These are phyloP conservation scores for Microbotryum scabiosae DNA, from an alignment of 1,284 basidiomycete genomes.

Conservation along the genomic window DNA sequence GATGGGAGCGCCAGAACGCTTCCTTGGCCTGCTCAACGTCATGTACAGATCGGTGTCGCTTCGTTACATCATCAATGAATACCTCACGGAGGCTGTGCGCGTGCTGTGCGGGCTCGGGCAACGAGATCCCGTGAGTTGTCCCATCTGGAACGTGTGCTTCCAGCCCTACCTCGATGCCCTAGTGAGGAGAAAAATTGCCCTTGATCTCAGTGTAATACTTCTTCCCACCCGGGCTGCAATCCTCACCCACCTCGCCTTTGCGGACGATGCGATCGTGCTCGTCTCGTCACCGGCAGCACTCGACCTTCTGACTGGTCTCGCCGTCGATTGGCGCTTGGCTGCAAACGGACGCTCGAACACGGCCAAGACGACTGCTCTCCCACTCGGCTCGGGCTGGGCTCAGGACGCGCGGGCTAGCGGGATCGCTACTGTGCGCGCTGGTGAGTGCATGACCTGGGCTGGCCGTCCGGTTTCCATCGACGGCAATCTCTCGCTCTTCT, in stretches of 20 bases:
- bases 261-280: background rate
- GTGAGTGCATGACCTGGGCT: no score
- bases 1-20: background rate
- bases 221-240: background rate
- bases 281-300: background rate
- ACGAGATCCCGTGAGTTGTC: conserved; percentile 1
- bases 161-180: conserved; percentile 6
- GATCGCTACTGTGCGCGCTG: background rate
- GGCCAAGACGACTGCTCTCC: background rate
- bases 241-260: background rate
- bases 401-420: background rate
- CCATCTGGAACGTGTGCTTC: background rate
- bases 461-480: no score
- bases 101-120: background rate
- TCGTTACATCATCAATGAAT: conserved; percentile 6
- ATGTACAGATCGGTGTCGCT: background rate
- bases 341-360: conserved; percentile 5
- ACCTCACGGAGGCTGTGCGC: background rate
- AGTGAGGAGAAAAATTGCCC: background rate
- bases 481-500: no score
- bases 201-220: no score
- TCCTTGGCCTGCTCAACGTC: background rate
- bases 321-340: conserved; percentile 1
- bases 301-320: background rate
- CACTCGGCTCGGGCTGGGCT: background rate